Evolutionary conservation across 139 green algal species (phyloP), one percentile per base, ranked within the genome.

Genomic region (Auxenochlorella pyrenoidosa): DNA sequence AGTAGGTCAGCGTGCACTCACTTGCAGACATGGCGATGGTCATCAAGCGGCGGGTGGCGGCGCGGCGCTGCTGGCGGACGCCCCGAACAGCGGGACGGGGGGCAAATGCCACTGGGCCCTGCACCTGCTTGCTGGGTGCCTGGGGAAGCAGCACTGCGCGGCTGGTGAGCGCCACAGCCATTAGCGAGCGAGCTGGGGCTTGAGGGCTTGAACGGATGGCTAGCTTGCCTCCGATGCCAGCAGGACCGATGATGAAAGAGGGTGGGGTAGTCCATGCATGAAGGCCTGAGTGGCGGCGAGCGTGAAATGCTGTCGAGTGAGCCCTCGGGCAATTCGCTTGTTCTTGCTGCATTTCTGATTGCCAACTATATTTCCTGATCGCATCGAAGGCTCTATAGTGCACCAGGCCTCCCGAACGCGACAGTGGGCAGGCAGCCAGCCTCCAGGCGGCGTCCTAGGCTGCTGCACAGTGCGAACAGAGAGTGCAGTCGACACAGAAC

Each of bases 1-100:
- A 63, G 10, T 24, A 26, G 54, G 54, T n/a, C n/a, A n/a, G n/a
- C n/a, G 5, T 3, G 2, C 30, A n/a, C 82, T 78, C 54, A 86
- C 82, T 79, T 54, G 82, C 82, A 12, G 71, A 38, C 59, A 84
- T 84, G 40, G 82, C 59, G 6, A 68, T 36, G 34, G 75, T 79
- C 82, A 83, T 63, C 22, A 32, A 34, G 51, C 82, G 71, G 47
- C 82, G 75, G n/a, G 59, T n/a, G 51, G 73, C 73, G 73, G 75
- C 21, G 44, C 43, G 70, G n/a, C 66, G 40, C 40, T 78, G 80
- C 43, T 72, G 70, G 44, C 43, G 21, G 72, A 78, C 34, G 43
- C 54, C 80, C 72, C 80, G 72, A 30, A 30, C 32, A 3, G 12
- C 18, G 72, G 72, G 22, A 60, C 34, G 54, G 16, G 26, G 36